Evolutionary conservation across 441 rosid species (phyloP), one percentile per base, ranked within the genome.

Genomic region (Capsella rubella): DNA sequence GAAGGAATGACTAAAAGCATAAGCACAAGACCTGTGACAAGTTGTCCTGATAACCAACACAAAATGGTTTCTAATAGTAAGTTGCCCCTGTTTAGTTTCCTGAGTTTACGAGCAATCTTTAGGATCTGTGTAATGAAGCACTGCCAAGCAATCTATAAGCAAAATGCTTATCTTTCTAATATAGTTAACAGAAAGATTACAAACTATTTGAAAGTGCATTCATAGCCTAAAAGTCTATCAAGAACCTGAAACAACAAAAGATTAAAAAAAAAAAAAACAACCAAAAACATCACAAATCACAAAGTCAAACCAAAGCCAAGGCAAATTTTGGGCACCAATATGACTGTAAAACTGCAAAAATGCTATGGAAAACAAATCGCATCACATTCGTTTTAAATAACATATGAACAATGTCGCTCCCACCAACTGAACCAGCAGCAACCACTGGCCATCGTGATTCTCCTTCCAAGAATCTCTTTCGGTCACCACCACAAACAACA

Each of bases 371-470:
- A 78, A 73, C 61, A 50, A 64, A 75, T 53, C 15, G 53, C 45
- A 67, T 78, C 66, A 84, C 63, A 56, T 69, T 21, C 69, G 80
- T 82, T 81, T 81, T 3, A 73, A 51, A 63, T 67, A 80, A 86
- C 62, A 78, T 72, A 81, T 67, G 74, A 81, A 90, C 25, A 67
- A 80, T 54, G 75, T 73, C 27, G 86, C 85, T 51, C 84, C 87
- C 8, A 76, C 84, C 87, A 0, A 85, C 51, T 2, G 89, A 82
- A 2, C 88, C 87, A 13, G 77, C 79, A 4, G 80, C 89, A 54
- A 80, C 69, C 43, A 84, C 40, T 0, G 89, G 89, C 82, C 74
- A 81, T 50, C 69, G 82, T 58, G 45, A 31, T 59, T 78, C 76
- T 40, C 54, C 68, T 9, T 68, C 79, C 69, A 66, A 67, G 6